These are phyloP conservation scores for Cyclotella atomus DNA, from an alignment of 108 stramenopile genomes.

Conservation along the genomic window DNA sequence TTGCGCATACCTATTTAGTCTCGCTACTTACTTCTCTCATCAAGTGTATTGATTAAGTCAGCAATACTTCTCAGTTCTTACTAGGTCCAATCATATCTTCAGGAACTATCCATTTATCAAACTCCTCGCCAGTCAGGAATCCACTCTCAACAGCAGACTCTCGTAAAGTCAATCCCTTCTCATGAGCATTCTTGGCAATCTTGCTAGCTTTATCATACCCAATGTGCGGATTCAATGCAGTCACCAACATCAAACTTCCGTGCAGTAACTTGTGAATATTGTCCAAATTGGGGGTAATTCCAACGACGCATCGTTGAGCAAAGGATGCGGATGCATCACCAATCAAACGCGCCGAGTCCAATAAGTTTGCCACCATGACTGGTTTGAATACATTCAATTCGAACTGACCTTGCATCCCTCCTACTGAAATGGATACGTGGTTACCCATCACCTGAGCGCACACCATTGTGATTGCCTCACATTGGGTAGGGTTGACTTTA, in stretches of 20 bases:
- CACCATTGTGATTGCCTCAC: slow-evolving; percentile 99
- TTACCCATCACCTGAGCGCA: slow-evolving; percentile 99
- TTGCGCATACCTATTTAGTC: too few species aligned
- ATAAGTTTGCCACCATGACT: slow-evolving; percentile 92
- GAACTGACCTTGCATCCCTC: slow-evolving; percentile 97
- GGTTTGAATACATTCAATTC: slow-evolving; percentile 99
- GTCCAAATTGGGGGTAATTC: slow-evolving; percentile 85
- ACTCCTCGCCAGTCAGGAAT: slow-evolving; percentile 92
- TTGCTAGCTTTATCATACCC: slow-evolving; percentile 97
- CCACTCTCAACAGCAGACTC: slow-evolving; percentile 91
- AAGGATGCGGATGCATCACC: slow-evolving; percentile 91
- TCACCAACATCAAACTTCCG: slow-evolving; percentile 96
- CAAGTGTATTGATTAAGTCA: too few species aligned
- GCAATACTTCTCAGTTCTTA: too few species aligned
- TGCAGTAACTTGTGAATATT: slow-evolving; percentile 88
- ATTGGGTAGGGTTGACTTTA: slow-evolving; percentile 99
- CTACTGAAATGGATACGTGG: slow-evolving; percentile 90
- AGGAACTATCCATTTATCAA: slow-evolving; percentile 95
- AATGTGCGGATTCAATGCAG: slow-evolving; percentile 97
- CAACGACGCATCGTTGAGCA: slow-evolving; percentile 89
- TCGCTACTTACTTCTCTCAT: too few species aligned
- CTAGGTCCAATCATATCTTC: slow-evolving; percentile 95
- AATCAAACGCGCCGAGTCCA: slow-evolving; percentile 92
- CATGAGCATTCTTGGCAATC: slow-evolving; percentile 97
- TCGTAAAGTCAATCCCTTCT: slow-evolving; percentile 90